Base-by-base conservation (phyloP, 352 stramenopile species). In the Peronospora belbahrii region DNA sequence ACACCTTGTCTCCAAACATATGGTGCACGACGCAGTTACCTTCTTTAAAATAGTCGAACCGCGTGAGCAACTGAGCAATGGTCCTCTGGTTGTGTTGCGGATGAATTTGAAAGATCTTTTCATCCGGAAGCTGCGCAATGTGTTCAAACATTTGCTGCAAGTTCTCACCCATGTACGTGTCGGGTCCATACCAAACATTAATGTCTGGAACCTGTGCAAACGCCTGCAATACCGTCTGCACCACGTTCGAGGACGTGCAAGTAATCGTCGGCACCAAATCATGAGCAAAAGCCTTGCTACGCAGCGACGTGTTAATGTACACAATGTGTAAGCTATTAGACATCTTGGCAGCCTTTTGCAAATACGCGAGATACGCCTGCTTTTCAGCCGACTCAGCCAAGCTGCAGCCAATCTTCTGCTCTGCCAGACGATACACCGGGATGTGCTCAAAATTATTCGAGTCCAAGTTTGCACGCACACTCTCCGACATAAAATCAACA, bases 91-190 rank as follows among this genome's bases (percentile, higher is more conserved):
- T 88, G 72, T 94, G 83, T 28, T 67, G 56, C 3, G 84, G 83
- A 67, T 96, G 83, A 55, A 96, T 88, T 46, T 74, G 47, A 8
- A 60, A 66, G 52, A 96, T 95, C 58, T 93, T 60, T 3, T 85
- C 80, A 45, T 95, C 83, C 1, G 79, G 62, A 11, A 95, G 71
- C 56, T 78, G 53, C 5, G 53, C 74, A 37, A 94, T 78, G 44
- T 87, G 70, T 57, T 88, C 59, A 15, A 98, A 89, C 74, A 98
- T 90, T 51, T 91, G 84, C 53, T 95, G 57, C n/a, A 98, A 58
- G 75, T 98, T 98, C 47, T 97, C 71, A 13, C 95, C 95, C 95
- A 98, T 98, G 82, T 98, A 98, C 30, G 95, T 98, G 66, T 98
- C 95, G 0, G 95, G 95, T 15, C 95, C 95, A 58, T 91, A 90